A percentile compares a stretch with the other conserved stretches of the same genome.
Evolutionary conservation across 345 rosid genomes (phyloP).

Genomic region (Syzygium aromaticum): DNA sequence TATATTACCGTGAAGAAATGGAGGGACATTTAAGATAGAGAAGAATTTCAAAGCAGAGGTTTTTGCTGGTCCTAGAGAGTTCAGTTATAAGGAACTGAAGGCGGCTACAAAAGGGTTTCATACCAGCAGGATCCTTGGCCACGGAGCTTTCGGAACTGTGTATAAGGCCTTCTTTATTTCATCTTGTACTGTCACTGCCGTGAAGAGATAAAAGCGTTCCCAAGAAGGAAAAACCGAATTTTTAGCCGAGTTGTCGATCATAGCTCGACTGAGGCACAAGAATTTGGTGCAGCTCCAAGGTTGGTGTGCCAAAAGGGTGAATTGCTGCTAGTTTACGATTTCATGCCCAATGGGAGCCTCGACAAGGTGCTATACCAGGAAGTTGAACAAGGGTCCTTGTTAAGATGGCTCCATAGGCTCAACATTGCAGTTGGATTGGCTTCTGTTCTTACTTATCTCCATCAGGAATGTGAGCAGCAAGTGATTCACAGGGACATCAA

Average conservation of each 20-base stretch:
- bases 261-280: slow-evolving; percentile 93
- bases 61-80: slow-evolving; percentile 63
- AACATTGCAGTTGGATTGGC: slow-evolving; percentile 77
- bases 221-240: slow-evolving; percentile 86
- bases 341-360: slow-evolving; percentile 91
- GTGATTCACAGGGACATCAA: slow-evolving; percentile 93
- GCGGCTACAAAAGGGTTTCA: slow-evolving; percentile 81
- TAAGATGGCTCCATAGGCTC: slow-evolving; percentile 65
- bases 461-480: slow-evolving; percentile 92
- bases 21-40: slow-evolving; percentile 35
- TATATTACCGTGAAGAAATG: slow-evolving; percentile 52
- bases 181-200: slow-evolving; percentile 59
- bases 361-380: slow-evolving; percentile 70
- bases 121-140: slow-evolving; percentile 69
- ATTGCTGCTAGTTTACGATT: slow-evolving; percentile 82
- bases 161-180: slow-evolving; percentile 60
- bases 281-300: slow-evolving; percentile 83
- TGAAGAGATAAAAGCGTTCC: slow-evolving; percentile 74
- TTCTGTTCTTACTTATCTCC: slow-evolving; percentile 68
- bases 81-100: slow-evolving; percentile 64
- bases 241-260: slow-evolving; percentile 71
- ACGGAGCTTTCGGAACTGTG: slow-evolving; percentile 85
- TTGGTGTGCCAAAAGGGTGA: slow-evolving; percentile 88
- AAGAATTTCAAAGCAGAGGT: slow-evolving; percentile 59
- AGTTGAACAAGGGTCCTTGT: slow-evolving; percentile 22